Evolutionary conservation across 2,329 filamentous ascomycete species (phyloP), one percentile per base, ranked within the genome.

Genomic region (Aspergillus sp.): DNA sequence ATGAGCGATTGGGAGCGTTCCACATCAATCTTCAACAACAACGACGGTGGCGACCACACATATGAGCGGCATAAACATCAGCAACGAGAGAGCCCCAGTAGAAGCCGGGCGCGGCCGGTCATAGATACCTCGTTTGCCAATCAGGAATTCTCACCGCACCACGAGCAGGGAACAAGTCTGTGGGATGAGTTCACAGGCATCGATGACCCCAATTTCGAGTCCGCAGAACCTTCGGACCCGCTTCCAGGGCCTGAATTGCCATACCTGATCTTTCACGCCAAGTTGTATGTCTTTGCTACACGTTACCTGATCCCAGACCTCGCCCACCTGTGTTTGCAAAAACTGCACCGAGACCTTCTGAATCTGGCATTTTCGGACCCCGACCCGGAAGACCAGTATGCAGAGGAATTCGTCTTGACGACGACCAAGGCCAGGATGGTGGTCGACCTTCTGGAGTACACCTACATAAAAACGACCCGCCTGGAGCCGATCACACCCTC

Each of bases 211-310:
- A 72, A 75, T 25, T 71, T 71, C 30, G 66, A 63, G 17, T 54
- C 64, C 17, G 61, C 49, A 50, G 61, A 59, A 17, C 53, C 59
- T 15, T 54, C 56, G 54, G 64, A 54, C 46, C 61, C 45, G 34
- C 64, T 49, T 17, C 62, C 53, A 59, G 59, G 59, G 2, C 62
- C 66, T 17, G 71, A 72, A 15, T 68, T 76, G 13, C 76, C 77
- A 4, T 79, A 79, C 59, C 71, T 79, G 30, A 70, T 77, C 45
- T 79, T 79, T 66, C 77, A 80, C 47, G 77, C 77, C n/a, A 79
- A 80, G 67, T 62, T 80, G 50, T 79, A 80, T 62, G 74, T 78
- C 60, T 79, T 79, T 58, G 76, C 77, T n/a, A 76, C 76, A 2
- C 74, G 75, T 53, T 80, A 77, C 66, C 67, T 79, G 48, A 77